phyloP scores from a whole-genome alignment of 2,329 filamentous ascomycete species.

The Aspergillus texensis region DNA sequence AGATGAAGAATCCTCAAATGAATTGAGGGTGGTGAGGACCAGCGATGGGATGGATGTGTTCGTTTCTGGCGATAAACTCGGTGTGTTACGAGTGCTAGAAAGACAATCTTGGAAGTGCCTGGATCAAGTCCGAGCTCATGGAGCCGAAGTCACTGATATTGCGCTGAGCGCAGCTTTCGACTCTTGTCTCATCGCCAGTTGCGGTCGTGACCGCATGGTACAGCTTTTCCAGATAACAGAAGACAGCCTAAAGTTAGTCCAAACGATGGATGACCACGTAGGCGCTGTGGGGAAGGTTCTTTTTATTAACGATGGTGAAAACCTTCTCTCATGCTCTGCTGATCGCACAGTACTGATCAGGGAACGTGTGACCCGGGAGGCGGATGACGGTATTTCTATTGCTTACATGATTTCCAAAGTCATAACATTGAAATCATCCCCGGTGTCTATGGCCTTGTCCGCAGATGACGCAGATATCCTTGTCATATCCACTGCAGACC shows the following conservation, averaged over 20 bases:
- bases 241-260: constrained; percentile 72
- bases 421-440: constrained; percentile 82
- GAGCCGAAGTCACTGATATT: constrained; percentile 81
- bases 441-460: constrained; percentile 77
- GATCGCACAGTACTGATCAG: constrained; percentile 86
- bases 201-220: constrained; percentile 85
- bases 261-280: constrained; percentile 90
- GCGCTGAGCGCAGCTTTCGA: constrained; percentile 67
- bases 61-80: constrained; percentile 82
- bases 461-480: constrained; percentile 61
- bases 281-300: constrained; percentile 79
- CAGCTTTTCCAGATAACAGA: constrained; percentile 75
- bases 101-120: constrained; percentile 61
- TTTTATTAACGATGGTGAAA: constrained; percentile 70
- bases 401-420: constrained; percentile 78
- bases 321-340: constrained; percentile 80
- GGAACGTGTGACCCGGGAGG: constrained; percentile 71
- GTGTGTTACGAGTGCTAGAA: constrained; percentile 64
- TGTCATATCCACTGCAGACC: constrained; percentile 64
- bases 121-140: constrained; percentile 81
- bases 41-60: constrained; percentile 67
- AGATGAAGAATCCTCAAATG: constrained; percentile 54
- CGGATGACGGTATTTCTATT: constrained; percentile 56
- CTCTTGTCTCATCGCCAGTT: constrained; percentile 73
- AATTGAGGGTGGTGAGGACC: constrained; percentile 61